phyloP scores from a whole-genome alignment of 768 basidiomycete species.

The Termitomyces sp. region DNA sequence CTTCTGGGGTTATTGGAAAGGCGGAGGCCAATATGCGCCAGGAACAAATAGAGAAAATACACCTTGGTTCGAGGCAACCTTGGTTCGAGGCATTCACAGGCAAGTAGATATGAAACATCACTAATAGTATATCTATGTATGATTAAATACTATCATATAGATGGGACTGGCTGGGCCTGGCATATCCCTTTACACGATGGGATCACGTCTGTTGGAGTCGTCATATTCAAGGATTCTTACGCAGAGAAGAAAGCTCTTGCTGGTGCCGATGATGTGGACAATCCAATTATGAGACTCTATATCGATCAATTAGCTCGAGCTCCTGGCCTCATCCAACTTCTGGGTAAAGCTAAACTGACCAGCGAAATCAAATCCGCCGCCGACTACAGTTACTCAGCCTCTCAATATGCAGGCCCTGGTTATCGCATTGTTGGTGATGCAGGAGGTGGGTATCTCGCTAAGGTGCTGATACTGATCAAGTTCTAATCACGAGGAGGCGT shows the following conservation, averaged over 20 bases:
- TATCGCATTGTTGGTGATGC: constrained; percentile 37
- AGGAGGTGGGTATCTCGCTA: constrained; percentile 26
- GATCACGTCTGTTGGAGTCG: constrained; percentile 48
- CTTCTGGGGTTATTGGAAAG: constrained; percentile 68
- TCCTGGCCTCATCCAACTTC: not conserved
- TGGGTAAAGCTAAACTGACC: not conserved
- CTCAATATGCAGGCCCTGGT: not conserved
- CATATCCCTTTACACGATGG: constrained; percentile 53
- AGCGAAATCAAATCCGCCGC: not conserved
- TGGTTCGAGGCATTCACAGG: constrained; percentile 59
- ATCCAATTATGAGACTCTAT: constrained; percentile 35
- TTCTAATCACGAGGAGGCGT: constrained; percentile 27
- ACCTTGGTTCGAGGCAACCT: constrained; percentile 45
- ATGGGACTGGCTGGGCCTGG: constrained; percentile 58
- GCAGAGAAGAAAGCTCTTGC: constrained; percentile 30
- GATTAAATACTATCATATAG: constrained; percentile 23
- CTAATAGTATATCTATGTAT: not conserved
- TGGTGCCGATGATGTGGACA: constrained; percentile 7
- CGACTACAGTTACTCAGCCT: not conserved
- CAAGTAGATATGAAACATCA: constrained; percentile 18
- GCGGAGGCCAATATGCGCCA: constrained; percentile 40
- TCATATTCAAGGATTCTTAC: constrained; percentile 39
- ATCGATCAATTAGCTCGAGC: constrained; percentile 21
- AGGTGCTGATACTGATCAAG: not conserved
- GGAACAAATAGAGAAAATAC: constrained; percentile 43